Evolutionary conservation across 768 basidiomycete genomes (phyloP), one percentile per base, ranked within the genome.

Genomic region (Sarcodon sp.): DNA sequence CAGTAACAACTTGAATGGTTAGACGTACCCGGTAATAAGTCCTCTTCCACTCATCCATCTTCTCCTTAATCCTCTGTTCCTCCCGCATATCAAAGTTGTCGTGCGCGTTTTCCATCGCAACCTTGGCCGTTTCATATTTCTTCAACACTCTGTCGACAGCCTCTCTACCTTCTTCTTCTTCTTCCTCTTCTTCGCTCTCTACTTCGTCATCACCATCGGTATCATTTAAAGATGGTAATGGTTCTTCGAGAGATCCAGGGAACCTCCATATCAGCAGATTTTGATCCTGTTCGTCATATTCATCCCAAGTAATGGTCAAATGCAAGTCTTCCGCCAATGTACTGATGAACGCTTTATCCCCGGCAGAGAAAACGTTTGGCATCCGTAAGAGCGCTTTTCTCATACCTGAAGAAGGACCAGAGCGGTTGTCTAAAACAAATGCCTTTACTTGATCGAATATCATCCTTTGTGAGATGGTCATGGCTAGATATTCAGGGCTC

Each of bases 1-100:
- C 1, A 50, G 32, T 39, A 10, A 35, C 31, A 54, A 44, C 43
- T 45, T 12, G 21, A 47, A 12, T 33, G 13, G 35, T 9, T 15
- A 2, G 6, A 57, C 69, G 49, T 46, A 92, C 92, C 75, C 73
- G 73, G 66, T 98, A 99, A 68, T 99, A 97, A 2, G 64, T 69
- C 51, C 78, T 66, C 70, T 96, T 96, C 93, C 93, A 98, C 55
- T 86, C 82, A 36, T 80, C 79, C 83, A 98, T 87, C 69, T 87
- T 92, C 57, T 83, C 78, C 54, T 78, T 71, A 33, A 92, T 52
- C 33, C 77, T 77, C 55, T 71, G 62, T 61, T 91, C 86, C 54
- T 92, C 69, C 49, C 83, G 74, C 51, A 77, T 79, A 55, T 96
- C 92, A 57, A 90, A 88, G 27, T 76, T 80, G 10, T 77, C 80